Conservation (phyloP, 345 rosid genomes). For the Firmiana major region DNA sequence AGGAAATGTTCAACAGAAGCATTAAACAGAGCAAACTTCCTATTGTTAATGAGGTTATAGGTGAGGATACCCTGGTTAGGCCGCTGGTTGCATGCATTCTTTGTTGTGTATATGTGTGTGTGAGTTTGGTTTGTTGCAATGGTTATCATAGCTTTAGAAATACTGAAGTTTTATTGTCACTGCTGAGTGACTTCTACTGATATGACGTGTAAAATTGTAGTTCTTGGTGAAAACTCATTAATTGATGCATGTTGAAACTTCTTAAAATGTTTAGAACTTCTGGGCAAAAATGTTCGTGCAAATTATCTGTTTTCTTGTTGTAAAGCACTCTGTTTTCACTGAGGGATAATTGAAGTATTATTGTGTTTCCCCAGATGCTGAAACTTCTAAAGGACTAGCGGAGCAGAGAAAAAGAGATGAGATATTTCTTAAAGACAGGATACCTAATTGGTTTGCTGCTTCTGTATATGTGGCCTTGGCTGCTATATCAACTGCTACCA, state of each 20-base stretch:
- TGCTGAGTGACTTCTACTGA: not conserved
- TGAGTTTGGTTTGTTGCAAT: not conserved
- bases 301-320: not conserved
- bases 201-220: not conserved
- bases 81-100: not conserved
- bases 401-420: conserved; percentile 63
- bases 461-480: conserved; percentile 86
- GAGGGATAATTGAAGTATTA: not conserved
- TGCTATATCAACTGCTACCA: conserved; percentile 70
- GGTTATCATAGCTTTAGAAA: not conserved
- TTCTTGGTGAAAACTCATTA: not conserved
- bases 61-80: conserved; percentile 33
- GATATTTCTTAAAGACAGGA: conserved; percentile 70
- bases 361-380: conserved; percentile 38
- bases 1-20: conserved; percentile 53
- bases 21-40: conserved; percentile 53
- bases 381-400: conserved; percentile 40
- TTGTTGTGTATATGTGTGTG: not conserved
- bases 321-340: conserved; percentile 3
- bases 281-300: not conserved
- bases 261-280: not conserved
- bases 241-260: not conserved
- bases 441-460: conserved; percentile 73
- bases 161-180: not conserved
- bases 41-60: conserved; percentile 42